A percentile compares a stretch with the other conserved stretches of the same genome.
Conservation (phyloP, 179 eudicot species). For the Carnegiea gigantea region DNA sequence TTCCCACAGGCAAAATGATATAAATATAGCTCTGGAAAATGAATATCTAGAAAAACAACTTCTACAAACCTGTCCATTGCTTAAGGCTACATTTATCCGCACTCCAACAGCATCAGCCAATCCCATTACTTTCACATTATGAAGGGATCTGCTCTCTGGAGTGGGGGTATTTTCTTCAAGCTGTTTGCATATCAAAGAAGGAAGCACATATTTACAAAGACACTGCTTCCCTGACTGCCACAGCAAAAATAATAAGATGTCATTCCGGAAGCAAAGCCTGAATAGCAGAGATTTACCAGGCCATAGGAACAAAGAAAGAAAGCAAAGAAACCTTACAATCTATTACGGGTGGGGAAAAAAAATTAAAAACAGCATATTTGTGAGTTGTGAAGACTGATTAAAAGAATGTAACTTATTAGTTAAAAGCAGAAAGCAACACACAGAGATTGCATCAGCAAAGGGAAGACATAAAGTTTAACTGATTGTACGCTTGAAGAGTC, state of each 20-base stretch:
- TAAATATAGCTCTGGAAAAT: background rate
- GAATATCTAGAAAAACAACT: background rate
- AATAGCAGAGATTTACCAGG: background rate
- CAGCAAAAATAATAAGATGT: slow-evolving; percentile 14
- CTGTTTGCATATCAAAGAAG: slow-evolving; percentile 43
- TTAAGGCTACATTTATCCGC: slow-evolving; percentile 63
- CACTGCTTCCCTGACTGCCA: slow-evolving; percentile 94
- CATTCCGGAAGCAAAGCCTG: background rate
- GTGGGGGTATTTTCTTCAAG: slow-evolving; percentile 31
- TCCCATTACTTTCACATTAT: slow-evolving; percentile 60
- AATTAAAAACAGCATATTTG: background rate
- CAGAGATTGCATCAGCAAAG: background rate
- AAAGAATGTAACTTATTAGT: background rate
- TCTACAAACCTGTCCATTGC: slow-evolving; percentile 71
- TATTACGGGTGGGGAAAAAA: background rate
- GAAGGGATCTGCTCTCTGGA: slow-evolving; percentile 34
- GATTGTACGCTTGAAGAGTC: background rate
- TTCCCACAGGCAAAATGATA: background rate
- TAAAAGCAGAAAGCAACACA: background rate
- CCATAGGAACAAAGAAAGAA: background rate
- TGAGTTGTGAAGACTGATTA: background rate
- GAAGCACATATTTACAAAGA: slow-evolving; percentile 71
- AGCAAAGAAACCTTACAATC: background rate
- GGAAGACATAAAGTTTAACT: background rate
- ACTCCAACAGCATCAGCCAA: slow-evolving; percentile 87